Conservation (phyloP, 2,329 filamentous ascomycete species). For the Fusarium metavorans region DNA sequence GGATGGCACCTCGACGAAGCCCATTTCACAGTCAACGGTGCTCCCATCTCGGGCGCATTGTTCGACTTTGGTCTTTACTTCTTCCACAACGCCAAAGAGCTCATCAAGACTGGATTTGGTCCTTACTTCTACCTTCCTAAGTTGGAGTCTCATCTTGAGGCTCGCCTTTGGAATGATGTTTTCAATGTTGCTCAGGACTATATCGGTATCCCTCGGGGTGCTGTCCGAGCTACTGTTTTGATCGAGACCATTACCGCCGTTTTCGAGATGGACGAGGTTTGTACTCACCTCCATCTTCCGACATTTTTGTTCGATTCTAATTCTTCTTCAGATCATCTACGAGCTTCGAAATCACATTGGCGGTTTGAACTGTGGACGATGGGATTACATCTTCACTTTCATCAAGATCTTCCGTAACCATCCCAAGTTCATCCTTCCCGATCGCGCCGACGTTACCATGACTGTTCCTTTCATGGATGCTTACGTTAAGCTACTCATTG, state of each 20-base stretch:
- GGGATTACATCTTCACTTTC: slow-evolving; percentile 99
- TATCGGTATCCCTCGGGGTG: slow-evolving; percentile 88
- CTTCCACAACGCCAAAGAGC: slow-evolving; percentile 86
- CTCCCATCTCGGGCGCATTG: slow-evolving; percentile 92
- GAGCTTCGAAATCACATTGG: slow-evolving; percentile 97
- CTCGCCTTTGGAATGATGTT: slow-evolving; percentile 96
- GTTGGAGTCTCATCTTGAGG: slow-evolving; percentile 98
- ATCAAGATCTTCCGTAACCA: slow-evolving; percentile 99
- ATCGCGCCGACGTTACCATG: slow-evolving; percentile 94
- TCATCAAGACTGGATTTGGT: slow-evolving; percentile 82
- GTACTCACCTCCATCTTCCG: rapidly evolving
- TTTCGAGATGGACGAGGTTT: slow-evolving; percentile 94
- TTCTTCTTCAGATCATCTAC: slow-evolving; percentile 81
- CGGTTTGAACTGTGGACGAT: slow-evolving; percentile 96
- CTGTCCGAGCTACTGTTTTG: slow-evolving; percentile 92
- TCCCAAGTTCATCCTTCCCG: slow-evolving; percentile 92
- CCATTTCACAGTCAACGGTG: slow-evolving; percentile 94
- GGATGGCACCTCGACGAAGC: slow-evolving; percentile 99
- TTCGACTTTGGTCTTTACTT: slow-evolving; percentile 99
- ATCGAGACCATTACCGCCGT: slow-evolving; percentile 98
- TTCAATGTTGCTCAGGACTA: slow-evolving; percentile 97
- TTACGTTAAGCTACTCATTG: slow-evolving; percentile 95
- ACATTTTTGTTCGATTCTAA: background rate
- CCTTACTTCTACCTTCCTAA: slow-evolving; percentile 99
- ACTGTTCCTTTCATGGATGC: slow-evolving; percentile 98